Evolutionary conservation across 2,329 filamentous ascomycete genomes (phyloP).

Genomic region (Penicillium concentricum): DNA sequence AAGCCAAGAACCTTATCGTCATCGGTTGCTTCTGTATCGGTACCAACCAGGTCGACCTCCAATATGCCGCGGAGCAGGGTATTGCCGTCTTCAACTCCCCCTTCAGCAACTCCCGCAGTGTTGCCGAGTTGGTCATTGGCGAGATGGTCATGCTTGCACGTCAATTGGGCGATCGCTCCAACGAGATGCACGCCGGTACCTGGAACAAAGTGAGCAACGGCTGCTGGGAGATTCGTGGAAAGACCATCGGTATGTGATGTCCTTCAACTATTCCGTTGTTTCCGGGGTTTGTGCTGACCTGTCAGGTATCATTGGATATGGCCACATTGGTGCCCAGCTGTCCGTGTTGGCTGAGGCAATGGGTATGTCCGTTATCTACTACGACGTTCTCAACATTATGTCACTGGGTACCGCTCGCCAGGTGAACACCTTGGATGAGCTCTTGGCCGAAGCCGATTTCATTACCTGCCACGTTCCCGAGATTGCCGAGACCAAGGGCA

Average conservation of each 20-base stretch:
- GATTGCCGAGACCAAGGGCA: slow-evolving; percentile 83
- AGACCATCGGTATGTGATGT: slow-evolving; percentile 71
- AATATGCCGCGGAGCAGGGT: slow-evolving; percentile 52
- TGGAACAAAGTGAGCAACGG: slow-evolving; percentile 98
- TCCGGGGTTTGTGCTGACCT: not conserved
- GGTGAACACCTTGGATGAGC: slow-evolving; percentile 71
- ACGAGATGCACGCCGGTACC: slow-evolving; percentile 86
- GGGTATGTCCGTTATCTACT: slow-evolving; percentile 98
- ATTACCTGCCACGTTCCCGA: slow-evolving; percentile 94
- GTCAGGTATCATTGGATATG: slow-evolving; percentile 88
- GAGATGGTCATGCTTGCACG: slow-evolving; percentile 91
- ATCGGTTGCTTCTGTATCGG: slow-evolving; percentile 99
- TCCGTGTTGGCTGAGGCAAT: slow-evolving; percentile 95
- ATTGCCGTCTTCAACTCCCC: slow-evolving; percentile 99
- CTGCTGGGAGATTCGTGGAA: slow-evolving; percentile 98
- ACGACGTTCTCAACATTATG: slow-evolving; percentile 93
- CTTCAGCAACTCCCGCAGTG: slow-evolving; percentile 95
- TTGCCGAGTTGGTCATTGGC: slow-evolving; percentile 91
- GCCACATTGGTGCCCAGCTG: slow-evolving; percentile 93
- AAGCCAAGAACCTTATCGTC: slow-evolving; percentile 92
- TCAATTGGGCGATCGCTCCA: slow-evolving; percentile 88
- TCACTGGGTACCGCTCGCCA: slow-evolving; percentile 84
- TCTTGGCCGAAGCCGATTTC: slow-evolving; percentile 82
- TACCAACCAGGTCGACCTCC: slow-evolving; percentile 61
- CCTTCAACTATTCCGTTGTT: not conserved